These are phyloP conservation scores for Wallacemonas sp. DNA, from an alignment of 208 protist species.

Conservation along the genomic window DNA sequence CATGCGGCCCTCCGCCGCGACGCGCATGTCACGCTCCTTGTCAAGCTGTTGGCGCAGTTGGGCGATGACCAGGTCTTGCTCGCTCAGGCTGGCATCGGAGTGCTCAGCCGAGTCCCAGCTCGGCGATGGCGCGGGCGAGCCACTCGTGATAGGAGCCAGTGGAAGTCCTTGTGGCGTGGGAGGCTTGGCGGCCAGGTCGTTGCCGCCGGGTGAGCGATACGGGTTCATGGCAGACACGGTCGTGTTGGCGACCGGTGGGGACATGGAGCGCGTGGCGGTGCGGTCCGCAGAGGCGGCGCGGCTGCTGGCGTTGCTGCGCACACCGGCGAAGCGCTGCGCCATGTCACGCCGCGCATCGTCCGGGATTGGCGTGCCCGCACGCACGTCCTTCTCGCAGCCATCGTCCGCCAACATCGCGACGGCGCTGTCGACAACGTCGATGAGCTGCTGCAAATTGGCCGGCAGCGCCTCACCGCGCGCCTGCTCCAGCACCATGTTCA, in stretches of 20 bases:
- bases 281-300: background rate
- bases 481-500: constrained; percentile 11
- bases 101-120: background rate
- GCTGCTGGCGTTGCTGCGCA: background rate
- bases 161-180: no score
- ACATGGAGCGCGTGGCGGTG: background rate
- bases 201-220: background rate
- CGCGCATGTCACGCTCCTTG: background rate
- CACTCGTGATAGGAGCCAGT: no score
- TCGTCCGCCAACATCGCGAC: constrained; percentile 14
- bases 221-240: background rate
- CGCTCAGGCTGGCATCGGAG: background rate
- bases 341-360: background rate
- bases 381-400: constrained; percentile 6
- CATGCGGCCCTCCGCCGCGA: background rate
- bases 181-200: background rate
- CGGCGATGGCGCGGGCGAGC: no score
- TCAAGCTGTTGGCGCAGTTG: constrained; percentile 10
- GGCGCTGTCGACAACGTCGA: constrained; percentile 5
- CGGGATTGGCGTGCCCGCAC: background rate
- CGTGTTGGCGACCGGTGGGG: background rate
- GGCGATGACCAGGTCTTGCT: background rate
- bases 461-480: background rate
- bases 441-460: background rate
- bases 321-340: constrained; percentile 14